A percentile compares a stretch with the other conserved stretches of the same genome.
phyloP scores from a whole-genome alignment of 768 basidiomycete genomes.

The Rhodosporidiobolus sp. region DNA sequence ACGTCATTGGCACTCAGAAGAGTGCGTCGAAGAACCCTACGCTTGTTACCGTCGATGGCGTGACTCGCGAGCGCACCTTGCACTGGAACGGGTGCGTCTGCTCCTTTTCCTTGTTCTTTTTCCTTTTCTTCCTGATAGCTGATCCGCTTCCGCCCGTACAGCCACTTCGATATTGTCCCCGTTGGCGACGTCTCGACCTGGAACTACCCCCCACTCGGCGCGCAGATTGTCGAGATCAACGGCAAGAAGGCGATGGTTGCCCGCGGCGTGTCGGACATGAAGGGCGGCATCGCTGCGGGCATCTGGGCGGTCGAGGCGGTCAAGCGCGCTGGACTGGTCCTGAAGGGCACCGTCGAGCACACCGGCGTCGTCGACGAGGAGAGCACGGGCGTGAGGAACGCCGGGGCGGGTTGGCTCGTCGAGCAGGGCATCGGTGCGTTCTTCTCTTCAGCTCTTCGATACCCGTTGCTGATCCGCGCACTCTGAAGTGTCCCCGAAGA shows the following conservation, averaged over 20 bases:
- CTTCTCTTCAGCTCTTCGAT: too few species aligned
- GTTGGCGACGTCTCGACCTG: conserved; percentile 6
- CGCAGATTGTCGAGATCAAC: conserved; percentile 12
- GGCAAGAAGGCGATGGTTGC: conserved; percentile 7
- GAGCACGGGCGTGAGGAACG: conserved; percentile 20
- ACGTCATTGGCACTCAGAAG: conserved; percentile 2
- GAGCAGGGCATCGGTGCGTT: conserved; percentile 22
- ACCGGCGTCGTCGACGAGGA: conserved; percentile 36
- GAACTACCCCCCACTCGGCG: conserved; percentile 21
- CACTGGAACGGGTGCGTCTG: background rate
- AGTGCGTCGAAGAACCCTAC: background rate
- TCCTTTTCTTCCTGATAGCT: background rate
- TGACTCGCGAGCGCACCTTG: background rate
- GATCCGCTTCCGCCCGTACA: background rate
- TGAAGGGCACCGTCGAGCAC: conserved; percentile 21
- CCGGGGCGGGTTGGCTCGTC: conserved; percentile 30
- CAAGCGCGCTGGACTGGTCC: conserved; percentile 1
- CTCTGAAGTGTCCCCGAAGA: conserved; percentile 16
- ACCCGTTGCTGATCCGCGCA: too few species aligned
- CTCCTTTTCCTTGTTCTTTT: background rate
- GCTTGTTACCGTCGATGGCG: background rate
- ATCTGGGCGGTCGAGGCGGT: conserved; percentile 16
- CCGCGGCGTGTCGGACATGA: conserved; percentile 32
- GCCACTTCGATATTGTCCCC: background rate
- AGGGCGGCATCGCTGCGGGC: conserved; percentile 25